Evolutionary conservation across 106 monocot genomes (phyloP).

Genomic region (Allium fistulosum): DNA sequence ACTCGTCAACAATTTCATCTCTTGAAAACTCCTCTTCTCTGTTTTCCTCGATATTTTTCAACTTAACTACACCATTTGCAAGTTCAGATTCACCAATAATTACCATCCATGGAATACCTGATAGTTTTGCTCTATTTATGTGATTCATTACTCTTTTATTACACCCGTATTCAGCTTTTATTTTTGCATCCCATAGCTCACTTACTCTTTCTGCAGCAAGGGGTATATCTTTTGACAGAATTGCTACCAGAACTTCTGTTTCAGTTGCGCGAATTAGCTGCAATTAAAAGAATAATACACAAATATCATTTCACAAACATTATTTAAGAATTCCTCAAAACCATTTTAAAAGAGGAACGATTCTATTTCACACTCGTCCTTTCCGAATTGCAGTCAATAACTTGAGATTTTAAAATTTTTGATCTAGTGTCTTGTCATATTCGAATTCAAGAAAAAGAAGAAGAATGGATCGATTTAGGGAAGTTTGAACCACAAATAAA

Average conservation of each 20-base stretch:
- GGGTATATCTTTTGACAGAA: slow-evolving; percentile 63
- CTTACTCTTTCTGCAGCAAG: slow-evolving; percentile 65
- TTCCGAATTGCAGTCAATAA: no score
- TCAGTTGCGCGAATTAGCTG: slow-evolving; percentile 77
- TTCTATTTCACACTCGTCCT: no score
- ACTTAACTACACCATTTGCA: slow-evolving; percentile 43
- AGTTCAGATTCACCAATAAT: slow-evolving; percentile 67
- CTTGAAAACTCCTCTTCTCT: slow-evolving; percentile 49
- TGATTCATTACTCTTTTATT: slow-evolving; percentile 74
- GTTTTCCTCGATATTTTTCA: slow-evolving; percentile 68
- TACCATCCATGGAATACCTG: slow-evolving; percentile 78
- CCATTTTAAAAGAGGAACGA: no score
- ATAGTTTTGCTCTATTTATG: slow-evolving; percentile 49
- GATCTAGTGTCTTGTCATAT: no score
- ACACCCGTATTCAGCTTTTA: slow-evolving; percentile 72
- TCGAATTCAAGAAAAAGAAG: no score
- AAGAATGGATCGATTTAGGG: no score
- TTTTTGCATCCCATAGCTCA: slow-evolving; percentile 71
- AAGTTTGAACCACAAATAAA: no score
- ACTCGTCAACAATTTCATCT: slow-evolving; percentile 44
- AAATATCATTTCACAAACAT: no score
- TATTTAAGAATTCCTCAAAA: no score
- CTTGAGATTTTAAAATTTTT: no score
- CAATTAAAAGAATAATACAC: neutral
- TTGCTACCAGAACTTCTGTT: slow-evolving; percentile 86